These are phyloP conservation scores for Tetrapisispora iriomotensis DNA, from an alignment of 805 yeast genomes.

Conservation along the genomic window DNA sequence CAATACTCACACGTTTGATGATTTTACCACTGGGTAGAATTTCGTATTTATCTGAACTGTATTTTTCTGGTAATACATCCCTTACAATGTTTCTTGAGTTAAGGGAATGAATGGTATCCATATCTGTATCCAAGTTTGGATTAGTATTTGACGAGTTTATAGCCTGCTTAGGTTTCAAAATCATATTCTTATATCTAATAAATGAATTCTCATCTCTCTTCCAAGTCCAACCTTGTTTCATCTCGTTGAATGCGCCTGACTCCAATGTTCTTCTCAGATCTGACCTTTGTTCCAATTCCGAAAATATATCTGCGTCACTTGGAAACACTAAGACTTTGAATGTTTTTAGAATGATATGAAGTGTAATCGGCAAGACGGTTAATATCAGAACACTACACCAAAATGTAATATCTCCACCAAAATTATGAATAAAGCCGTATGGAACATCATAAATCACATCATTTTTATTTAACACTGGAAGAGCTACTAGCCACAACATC, in stretches of 20 bases:
- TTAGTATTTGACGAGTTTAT: not conserved
- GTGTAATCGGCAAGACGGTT: slow-evolving; percentile 45
- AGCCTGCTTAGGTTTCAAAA: slow-evolving; percentile 1
- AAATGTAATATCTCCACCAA: slow-evolving; percentile 75
- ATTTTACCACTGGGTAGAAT: slow-evolving; percentile 68
- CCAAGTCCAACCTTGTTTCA: slow-evolving; percentile 74
- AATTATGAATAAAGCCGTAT: slow-evolving; percentile 55
- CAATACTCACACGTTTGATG: slow-evolving; percentile 31
- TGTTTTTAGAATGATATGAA: slow-evolving; percentile 58
- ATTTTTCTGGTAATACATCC: slow-evolving; percentile 1
- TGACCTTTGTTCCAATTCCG: slow-evolving; percentile 60
- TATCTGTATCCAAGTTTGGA: not conserved
- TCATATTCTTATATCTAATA: slow-evolving; percentile 20
- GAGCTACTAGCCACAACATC: slow-evolving; percentile 69
- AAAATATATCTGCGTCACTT: slow-evolving; percentile 71
- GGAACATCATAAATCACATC: slow-evolving; percentile 56
- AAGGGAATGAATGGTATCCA: not conserved
- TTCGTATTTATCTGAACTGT: slow-evolving; percentile 35
- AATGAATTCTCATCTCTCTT: slow-evolving; percentile 35
- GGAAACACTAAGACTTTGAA: slow-evolving; percentile 48
- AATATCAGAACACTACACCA: slow-evolving; percentile 70
- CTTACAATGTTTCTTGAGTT: not conserved
- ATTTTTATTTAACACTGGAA: slow-evolving; percentile 56
- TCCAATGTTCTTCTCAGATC: slow-evolving; percentile 64
- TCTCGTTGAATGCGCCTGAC: slow-evolving; percentile 56